Conservation (phyloP, 2,329 filamentous ascomycete genomes). For the Botrytis hyacinthi region DNA sequence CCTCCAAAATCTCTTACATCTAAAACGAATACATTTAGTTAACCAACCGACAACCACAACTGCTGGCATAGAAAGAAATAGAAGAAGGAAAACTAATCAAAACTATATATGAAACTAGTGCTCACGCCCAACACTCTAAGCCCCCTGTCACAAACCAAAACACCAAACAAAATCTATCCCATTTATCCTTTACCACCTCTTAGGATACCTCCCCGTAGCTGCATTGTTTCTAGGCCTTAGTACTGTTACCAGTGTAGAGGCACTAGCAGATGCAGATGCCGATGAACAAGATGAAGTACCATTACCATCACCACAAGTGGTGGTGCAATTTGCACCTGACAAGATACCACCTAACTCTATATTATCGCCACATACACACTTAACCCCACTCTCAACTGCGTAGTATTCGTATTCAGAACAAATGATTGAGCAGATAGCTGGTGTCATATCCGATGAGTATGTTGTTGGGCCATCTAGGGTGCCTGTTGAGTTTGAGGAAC, state of each 20-base stretch:
- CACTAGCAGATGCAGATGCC: neutral
- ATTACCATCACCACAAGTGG: constrained; percentile 16
- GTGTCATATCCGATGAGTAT: constrained; percentile 11
- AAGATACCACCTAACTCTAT: neutral
- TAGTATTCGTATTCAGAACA: constrained; percentile 15
- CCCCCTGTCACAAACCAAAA: neutral
- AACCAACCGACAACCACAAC: neutral
- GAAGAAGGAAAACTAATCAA: neutral
- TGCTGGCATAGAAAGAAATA: neutral
- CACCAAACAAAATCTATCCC: neutral
- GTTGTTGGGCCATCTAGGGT: constrained; percentile 8
- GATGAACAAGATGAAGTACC: constrained; percentile 10
- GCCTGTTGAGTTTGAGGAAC: constrained; percentile 14
- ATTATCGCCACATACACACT: constrained; percentile 16
- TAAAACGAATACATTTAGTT: neutral
- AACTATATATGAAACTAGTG: constrained; percentile 6
- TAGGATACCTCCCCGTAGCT: neutral
- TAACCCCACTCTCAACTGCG: constrained; percentile 13
- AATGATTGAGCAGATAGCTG: constrained; percentile 2
- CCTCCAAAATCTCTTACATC: neutral
- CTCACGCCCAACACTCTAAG: neutral
- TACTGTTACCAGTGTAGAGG: constrained; percentile 9
- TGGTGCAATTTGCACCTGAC: constrained; percentile 1
- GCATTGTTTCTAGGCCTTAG: constrained; percentile 2
- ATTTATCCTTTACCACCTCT: neutral